Evolutionary conservation across 2,329 filamentous ascomycete genomes (phyloP).

Genomic region (Mycosphaerella arachidis): DNA sequence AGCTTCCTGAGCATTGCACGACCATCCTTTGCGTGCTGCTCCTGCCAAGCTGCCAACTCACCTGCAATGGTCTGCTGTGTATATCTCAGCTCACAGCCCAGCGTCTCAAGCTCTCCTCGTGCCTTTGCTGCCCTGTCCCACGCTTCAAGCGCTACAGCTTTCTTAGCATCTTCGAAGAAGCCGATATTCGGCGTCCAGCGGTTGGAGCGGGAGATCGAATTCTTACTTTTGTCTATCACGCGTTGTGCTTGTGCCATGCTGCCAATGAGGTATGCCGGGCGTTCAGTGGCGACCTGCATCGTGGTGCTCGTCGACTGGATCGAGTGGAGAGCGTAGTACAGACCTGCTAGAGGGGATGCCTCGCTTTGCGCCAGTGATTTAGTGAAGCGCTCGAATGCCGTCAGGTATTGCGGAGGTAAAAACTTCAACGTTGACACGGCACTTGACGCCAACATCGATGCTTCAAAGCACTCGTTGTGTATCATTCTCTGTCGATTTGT

Average conservation of each 20-base stretch:
- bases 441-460: constrained; percentile 51
- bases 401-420: constrained; percentile 63
- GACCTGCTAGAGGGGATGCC: constrained; percentile 65
- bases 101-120: constrained; percentile 63
- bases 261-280: constrained; percentile 71
- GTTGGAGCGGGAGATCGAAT: constrained; percentile 67
- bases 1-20: constrained; percentile 69
- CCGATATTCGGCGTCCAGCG: constrained; percentile 64
- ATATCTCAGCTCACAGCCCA: constrained; percentile 80
- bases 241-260: constrained; percentile 71
- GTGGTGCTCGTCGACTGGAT: constrained; percentile 81
- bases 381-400: constrained; percentile 69
- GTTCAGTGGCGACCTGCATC: constrained; percentile 71
- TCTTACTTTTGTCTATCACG: constrained; percentile 71
- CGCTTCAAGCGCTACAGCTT: constrained; percentile 76
- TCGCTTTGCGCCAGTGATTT: constrained; percentile 62
- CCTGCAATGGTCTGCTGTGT: constrained; percentile 90
- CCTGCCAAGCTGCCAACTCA: constrained; percentile 91
- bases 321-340: constrained; percentile 72
- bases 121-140: constrained; percentile 71
- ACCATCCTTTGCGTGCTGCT: constrained; percentile 75
- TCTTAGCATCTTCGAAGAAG: constrained; percentile 80
- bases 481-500: constrained; percentile 69
- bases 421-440: constrained; percentile 56
- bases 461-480: constrained; percentile 63